Conservation (phyloP, 2,329 filamentous ascomycete genomes). For the Ophiostoma himal-ulmi region DNA sequence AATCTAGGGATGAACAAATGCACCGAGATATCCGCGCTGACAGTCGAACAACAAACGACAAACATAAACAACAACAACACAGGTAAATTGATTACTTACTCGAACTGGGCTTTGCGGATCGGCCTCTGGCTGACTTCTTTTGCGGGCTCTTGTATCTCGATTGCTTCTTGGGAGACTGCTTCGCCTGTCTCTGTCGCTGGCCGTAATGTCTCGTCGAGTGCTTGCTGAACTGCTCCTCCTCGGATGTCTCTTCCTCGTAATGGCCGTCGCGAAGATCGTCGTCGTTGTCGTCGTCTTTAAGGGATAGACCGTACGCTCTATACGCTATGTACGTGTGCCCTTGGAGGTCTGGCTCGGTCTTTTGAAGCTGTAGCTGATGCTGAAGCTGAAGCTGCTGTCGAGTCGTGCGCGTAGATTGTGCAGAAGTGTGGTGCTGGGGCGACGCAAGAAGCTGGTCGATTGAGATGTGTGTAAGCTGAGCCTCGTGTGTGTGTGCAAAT, state of each 20-base stretch:
- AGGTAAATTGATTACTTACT: background rate
- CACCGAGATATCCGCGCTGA: background rate
- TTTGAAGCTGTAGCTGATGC: background rate
- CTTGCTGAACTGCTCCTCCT: background rate
- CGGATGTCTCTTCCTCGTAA: background rate
- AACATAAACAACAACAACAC: background rate
- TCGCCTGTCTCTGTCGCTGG: background rate
- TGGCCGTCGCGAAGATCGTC: background rate
- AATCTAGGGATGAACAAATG: background rate
- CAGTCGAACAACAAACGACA: background rate
- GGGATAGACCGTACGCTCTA: background rate
- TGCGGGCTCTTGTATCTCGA: background rate
- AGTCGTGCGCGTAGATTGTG: background rate
- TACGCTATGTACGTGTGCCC: background rate
- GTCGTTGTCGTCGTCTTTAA: background rate
- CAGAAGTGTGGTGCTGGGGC: background rate
- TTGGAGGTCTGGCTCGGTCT: background rate
- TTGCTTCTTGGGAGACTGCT: background rate
- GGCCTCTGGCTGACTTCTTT: background rate
- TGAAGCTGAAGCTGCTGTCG: background rate
- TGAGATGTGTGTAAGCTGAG: background rate
- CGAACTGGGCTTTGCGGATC: background rate
- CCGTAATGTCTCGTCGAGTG: background rate
- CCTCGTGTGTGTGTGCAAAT: background rate
- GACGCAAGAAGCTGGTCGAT: constrained; percentile 4